These are phyloP conservation scores for Starmerella apicola DNA, from an alignment of 805 yeast genomes.

Conservation along the genomic window DNA sequence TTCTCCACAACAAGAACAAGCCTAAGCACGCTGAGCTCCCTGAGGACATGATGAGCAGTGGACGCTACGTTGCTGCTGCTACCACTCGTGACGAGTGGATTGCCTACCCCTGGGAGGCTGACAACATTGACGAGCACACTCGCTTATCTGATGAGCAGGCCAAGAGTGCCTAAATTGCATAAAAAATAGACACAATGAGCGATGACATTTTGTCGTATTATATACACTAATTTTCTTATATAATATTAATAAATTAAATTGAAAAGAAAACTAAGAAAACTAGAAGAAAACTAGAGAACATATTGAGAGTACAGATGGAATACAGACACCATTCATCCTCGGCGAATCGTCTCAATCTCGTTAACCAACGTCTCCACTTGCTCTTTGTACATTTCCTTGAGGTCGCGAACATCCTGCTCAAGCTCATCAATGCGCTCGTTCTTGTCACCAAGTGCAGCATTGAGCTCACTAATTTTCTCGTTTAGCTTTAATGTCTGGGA, in stretches of 20 bases:
- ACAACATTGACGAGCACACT: slow-evolving; percentile 69
- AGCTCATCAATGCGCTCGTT: slow-evolving; percentile 76
- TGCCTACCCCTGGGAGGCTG: slow-evolving; percentile 85
- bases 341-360: slow-evolving; percentile 20
- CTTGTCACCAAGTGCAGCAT: slow-evolving; percentile 74
- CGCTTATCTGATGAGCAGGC: slow-evolving; percentile 54
- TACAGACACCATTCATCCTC: no score
- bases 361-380: slow-evolving; percentile 83
- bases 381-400: slow-evolving; percentile 67
- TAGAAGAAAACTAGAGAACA: not conserved
- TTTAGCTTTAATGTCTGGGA: slow-evolving; percentile 37
- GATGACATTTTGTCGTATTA: no score
- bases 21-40: slow-evolving; percentile 68
- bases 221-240: no score
- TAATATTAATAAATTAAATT: not conserved
- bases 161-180: slow-evolving; percentile 26
- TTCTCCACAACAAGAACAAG: slow-evolving; percentile 72
- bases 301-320: no score
- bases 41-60: slow-evolving; percentile 44
- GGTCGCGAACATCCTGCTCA: slow-evolving; percentile 74
- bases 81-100: slow-evolving; percentile 72
- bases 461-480: slow-evolving; percentile 34
- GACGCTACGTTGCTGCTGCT: slow-evolving; percentile 59
- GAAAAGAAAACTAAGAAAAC: not conserved
- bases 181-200: no score